Evolutionary conservation across 805 yeast species (phyloP).

Genomic region (Jamesozyma rosinii): DNA sequence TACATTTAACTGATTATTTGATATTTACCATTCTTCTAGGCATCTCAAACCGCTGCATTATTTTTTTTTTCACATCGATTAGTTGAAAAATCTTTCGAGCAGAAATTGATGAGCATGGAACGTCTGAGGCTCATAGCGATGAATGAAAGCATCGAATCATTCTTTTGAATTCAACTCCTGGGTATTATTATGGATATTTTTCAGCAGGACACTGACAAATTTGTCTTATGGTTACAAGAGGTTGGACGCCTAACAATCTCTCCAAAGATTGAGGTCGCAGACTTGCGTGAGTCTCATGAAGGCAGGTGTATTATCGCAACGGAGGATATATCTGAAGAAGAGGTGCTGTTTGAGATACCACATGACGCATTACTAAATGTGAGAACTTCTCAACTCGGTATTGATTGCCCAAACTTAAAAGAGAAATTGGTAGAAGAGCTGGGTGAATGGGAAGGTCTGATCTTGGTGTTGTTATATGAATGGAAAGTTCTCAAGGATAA

Average conservation of each 20-base stretch:
- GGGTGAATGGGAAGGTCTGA: conserved; percentile 72
- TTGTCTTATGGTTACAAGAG: conserved; percentile 37
- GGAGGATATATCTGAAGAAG: conserved; percentile 52
- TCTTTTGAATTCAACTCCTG: too few species aligned
- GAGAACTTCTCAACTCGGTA: conserved; percentile 43
- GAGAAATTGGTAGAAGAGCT: conserved; percentile 32
- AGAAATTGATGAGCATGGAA: too few species aligned
- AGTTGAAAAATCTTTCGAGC: too few species aligned
- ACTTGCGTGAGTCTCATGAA: conserved; percentile 47
- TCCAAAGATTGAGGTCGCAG: conserved; percentile 49
- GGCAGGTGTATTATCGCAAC: conserved; percentile 73
- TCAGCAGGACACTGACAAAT: conserved; percentile 32
- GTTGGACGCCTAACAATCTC: conserved; percentile 41
- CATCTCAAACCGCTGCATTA: too few species aligned
- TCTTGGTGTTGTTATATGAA: conserved; percentile 60
- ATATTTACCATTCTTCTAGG: neutral
- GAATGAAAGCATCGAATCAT: too few species aligned
- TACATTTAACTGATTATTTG: neutral
- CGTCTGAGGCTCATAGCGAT: too few species aligned
- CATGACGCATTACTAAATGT: conserved; percentile 47
- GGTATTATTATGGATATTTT: too few species aligned
- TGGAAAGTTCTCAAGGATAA: conserved; percentile 34
- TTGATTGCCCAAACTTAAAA: conserved; percentile 25
- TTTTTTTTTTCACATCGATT: too few species aligned
- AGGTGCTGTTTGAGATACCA: conserved; percentile 63